Evolutionary conservation across 2,329 filamentous ascomycete species (phyloP), one percentile per base, ranked within the genome.

Genomic region (Clonostachys byssicola): DNA sequence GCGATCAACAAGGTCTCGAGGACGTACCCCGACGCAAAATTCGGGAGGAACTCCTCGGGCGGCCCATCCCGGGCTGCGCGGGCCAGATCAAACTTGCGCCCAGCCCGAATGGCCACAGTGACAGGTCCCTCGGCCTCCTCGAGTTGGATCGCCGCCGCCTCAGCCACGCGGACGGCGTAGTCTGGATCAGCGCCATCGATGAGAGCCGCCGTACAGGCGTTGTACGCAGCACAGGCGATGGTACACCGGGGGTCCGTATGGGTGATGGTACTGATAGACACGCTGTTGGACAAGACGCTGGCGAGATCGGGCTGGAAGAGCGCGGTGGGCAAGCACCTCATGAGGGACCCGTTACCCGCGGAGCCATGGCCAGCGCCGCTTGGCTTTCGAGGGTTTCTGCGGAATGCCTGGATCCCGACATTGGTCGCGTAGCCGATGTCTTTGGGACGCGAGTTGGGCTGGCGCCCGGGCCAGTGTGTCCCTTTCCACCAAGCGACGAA

Each of bases 311-410:
- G 17, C 33, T 62, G 60, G 44, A 75, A 73, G 13, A 74, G 52
- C 0, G 58, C 72, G 1, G 71, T 75, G 0, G 73, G 65, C 2
- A 75, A 59, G 50, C 73, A 75, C 5, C 73, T 62, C 73, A 75
- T 75, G 49, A 76, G 52, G 36, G 66, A 71, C 5, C 73, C 72
- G 46, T 76, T 75, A 12, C 73, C 73, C 1, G 68, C 66, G 7
- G 52, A 54, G 5, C 65, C 69, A 3, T 51, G 42, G 0, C 72
- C 73, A 0, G 68, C 67, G 5, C 72, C 72, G 0, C 61, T 60
- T 0, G 0, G 62, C 45, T 74, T 60, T 5, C 51, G 38, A 0
- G 55, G 53, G 6, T 40, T 7, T 60, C 6, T 51, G 40, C 52
- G 38, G 47, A 66, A 74, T 2, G 35, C 52, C 0, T 23, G 5